A percentile compares a stretch with the other conserved stretches of the same genome.
Evolutionary conservation across 345 rosid species (phyloP).

Genomic region (Aegle marmelos): DNA sequence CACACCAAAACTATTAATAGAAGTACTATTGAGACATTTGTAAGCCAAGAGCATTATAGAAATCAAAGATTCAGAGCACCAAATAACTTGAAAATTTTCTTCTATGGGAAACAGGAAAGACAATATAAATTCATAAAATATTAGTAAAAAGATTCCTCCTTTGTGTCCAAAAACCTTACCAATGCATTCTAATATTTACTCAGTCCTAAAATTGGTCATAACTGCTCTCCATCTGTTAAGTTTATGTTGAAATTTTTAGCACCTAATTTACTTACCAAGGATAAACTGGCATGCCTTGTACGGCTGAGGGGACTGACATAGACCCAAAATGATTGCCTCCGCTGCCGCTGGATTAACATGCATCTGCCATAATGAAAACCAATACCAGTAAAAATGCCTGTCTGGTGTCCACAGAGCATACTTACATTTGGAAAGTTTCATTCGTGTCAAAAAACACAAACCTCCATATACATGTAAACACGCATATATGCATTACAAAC

Average conservation of each 20-base stretch:
- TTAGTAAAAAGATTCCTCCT: not conserved
- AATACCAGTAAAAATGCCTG: not conserved
- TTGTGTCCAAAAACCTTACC: not conserved
- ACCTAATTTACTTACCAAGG: slow-evolving; percentile 57
- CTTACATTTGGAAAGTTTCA: not conserved
- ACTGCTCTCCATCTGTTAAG: not conserved
- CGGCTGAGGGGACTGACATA: slow-evolving; percentile 81
- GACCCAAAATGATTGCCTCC: slow-evolving; percentile 75
- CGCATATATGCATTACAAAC: not conserved
- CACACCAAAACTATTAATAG: not conserved
- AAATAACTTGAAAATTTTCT: not conserved
- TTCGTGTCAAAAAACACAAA: not conserved
- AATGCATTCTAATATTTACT: not conserved
- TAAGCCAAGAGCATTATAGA: not conserved
- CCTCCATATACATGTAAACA: not conserved
- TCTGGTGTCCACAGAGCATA: not conserved
- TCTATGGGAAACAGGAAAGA: not conserved
- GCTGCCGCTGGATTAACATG: slow-evolving; percentile 75
- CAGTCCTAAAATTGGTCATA: not conserved
- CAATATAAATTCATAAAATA: not conserved
- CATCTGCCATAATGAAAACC: slow-evolving; percentile 50
- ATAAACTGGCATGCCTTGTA: slow-evolving; percentile 82
- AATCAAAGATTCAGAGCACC: not conserved
- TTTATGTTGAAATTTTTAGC: not conserved
- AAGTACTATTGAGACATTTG: not conserved